Percentiles rank a stretch among this genome's conserved stretches.
phyloP scores from a whole-genome alignment of 2,329 filamentous ascomycete species.

The Phialocephala sp. region DNA sequence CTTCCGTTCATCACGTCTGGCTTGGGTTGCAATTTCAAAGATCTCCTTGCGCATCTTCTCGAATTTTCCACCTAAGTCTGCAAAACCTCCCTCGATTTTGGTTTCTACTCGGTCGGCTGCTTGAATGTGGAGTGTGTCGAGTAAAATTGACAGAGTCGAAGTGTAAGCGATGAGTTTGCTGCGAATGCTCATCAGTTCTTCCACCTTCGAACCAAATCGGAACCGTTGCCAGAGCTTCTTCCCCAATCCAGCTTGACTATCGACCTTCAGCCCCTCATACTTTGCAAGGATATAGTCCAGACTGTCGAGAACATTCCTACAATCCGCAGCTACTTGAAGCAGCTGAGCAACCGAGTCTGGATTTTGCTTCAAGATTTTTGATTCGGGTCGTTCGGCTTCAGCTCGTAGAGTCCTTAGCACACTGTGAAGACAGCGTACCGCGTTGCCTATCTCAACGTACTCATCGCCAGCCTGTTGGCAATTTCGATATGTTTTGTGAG shows the following conservation, averaged over 20 bases:
- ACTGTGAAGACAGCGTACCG: constrained; percentile 25
- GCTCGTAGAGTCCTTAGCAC: constrained; percentile 20
- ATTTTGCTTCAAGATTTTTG: neutral
- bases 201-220: constrained; percentile 24
- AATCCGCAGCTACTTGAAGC: neutral
- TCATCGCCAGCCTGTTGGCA: no score
- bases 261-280: constrained; percentile 18
- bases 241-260: constrained; percentile 11
- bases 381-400: constrained; percentile 14
- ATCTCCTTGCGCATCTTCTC: constrained; percentile 23
- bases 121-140: constrained; percentile 24
- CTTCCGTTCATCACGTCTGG: no score
- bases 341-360: neutral
- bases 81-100: constrained; percentile 12
- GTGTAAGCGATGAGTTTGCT: constrained; percentile 24
- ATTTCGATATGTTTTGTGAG: no score
- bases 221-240: constrained; percentile 24
- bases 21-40: constrained; percentile 16
- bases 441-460: constrained; percentile 25
- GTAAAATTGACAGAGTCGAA: constrained; percentile 23
- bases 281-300: constrained; percentile 17
- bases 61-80: constrained; percentile 17
- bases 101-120: constrained; percentile 14
- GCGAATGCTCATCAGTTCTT: constrained; percentile 18
- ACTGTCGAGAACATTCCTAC: neutral